phyloP scores from a whole-genome alignment of 257 asterid genomes.

The Anisodus tanguticus region DNA sequence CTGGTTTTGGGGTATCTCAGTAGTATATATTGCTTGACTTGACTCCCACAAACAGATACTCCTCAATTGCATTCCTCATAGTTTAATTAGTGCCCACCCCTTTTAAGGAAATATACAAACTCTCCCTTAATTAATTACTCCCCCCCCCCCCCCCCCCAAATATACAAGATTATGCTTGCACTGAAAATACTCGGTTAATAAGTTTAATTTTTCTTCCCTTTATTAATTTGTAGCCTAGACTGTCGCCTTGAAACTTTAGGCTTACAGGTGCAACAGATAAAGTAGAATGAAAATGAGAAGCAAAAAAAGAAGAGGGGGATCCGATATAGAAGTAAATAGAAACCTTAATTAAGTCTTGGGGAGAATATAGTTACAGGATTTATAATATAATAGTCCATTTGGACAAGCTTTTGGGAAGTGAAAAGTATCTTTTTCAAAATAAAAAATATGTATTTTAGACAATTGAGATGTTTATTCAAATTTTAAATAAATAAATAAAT shows the following conservation, averaged over 20 bases:
- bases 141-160: background rate
- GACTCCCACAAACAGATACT: slow-evolving; percentile 32
- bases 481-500: too few species aligned
- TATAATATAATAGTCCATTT: too few species aligned
- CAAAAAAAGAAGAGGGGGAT: background rate
- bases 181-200: background rate
- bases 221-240: background rate
- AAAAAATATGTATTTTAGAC: too few species aligned
- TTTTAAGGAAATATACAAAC: background rate
- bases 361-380: too few species aligned
- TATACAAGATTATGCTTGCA: background rate
- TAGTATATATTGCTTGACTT: slow-evolving; percentile 15
- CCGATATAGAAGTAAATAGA: too few species aligned
- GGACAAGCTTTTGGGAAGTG: too few species aligned
- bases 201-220: background rate
- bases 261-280: background rate
- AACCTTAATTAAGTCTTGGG: too few species aligned
- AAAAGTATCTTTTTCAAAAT: too few species aligned
- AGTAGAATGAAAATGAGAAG: background rate
- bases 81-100: slow-evolving; percentile 27
- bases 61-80: slow-evolving; percentile 34
- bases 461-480: too few species aligned
- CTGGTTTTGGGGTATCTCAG: background rate
- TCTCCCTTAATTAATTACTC: background rate
- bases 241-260: background rate